A percentile compares a stretch with the other conserved stretches of the same genome.
phyloP scores from a whole-genome alignment of 1,284 basidiomycete species.

The Singerocomus inundabilis region DNA sequence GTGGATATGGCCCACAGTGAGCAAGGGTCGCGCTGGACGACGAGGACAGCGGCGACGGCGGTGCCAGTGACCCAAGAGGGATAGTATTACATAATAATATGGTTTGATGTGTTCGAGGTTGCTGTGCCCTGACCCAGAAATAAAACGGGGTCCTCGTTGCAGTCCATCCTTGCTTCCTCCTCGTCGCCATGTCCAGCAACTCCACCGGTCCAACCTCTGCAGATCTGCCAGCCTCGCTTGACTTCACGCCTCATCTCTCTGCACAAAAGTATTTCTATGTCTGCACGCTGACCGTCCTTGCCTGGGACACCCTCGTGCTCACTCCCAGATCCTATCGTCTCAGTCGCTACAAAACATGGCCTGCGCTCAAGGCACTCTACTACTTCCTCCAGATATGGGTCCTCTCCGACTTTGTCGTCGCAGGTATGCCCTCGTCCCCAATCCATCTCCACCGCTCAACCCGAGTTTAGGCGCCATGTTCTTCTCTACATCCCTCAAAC shows the following conservation, averaged over 20 bases:
- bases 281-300: constrained; percentile 80
- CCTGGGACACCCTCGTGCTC: constrained; percentile 82
- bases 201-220: constrained; percentile 21
- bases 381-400: constrained; percentile 72
- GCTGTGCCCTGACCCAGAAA: constrained; percentile 7
- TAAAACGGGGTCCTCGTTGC: not conserved
- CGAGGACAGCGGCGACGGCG: not conserved
- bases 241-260: constrained; percentile 69
- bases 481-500: constrained; percentile 69
- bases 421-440: constrained; percentile 47
- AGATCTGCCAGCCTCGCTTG: constrained; percentile 54
- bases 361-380: constrained; percentile 70
- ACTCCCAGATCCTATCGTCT: constrained; percentile 75
- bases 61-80: not conserved
- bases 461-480: constrained; percentile 63
- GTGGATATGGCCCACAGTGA: constrained; percentile 18
- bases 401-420: constrained; percentile 71
- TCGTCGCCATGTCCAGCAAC: constrained; percentile 11
- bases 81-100: constrained; percentile 20
- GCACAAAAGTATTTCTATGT: constrained; percentile 86
- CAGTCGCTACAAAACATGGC: constrained; percentile 67
- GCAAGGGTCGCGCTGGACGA: not conserved
- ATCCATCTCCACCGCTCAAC: constrained; percentile 5
- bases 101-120: constrained; percentile 1
- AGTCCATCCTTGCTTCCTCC: not conserved